Percentiles rank a stretch among this genome's conserved stretches.
Evolutionary conservation across 257 asterid species (phyloP).

Genomic region (Nicotiana paniculata): DNA sequence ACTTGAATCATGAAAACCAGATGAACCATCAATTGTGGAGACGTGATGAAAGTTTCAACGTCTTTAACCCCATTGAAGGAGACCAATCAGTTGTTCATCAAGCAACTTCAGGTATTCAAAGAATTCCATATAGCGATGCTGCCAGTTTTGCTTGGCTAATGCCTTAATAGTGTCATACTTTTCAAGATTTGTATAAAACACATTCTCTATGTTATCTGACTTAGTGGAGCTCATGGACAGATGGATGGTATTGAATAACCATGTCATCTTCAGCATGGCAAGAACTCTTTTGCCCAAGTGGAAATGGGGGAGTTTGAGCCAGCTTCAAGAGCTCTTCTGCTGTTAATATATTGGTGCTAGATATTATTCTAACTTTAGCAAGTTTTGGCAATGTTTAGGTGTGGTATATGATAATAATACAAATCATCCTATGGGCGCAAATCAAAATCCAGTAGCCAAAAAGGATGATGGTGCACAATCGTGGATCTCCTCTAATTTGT

Average conservation of each 20-base stretch:
- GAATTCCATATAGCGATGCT: slow-evolving; percentile 16
- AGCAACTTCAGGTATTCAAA: slow-evolving; percentile 66
- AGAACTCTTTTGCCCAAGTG: slow-evolving; percentile 88
- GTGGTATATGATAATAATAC: slow-evolving; percentile 35
- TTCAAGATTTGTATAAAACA: slow-evolving; percentile 7
- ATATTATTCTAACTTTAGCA: slow-evolving; percentile 42
- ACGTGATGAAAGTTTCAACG: slow-evolving; percentile 38
- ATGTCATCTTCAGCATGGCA: slow-evolving; percentile 45
- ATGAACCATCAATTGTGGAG: slow-evolving; percentile 36
- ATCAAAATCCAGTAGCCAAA: slow-evolving; percentile 34
- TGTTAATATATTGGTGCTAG: slow-evolving; percentile 20
- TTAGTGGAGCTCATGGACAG: slow-evolving; percentile 71
- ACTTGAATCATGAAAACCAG: slow-evolving; percentile 25
- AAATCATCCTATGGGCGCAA: slow-evolving; percentile 42
- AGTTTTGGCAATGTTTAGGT: slow-evolving; percentile 69
- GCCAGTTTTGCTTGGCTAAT: slow-evolving; percentile 29
- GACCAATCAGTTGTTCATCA: slow-evolving; percentile 32
- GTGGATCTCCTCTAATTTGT: slow-evolving; percentile 67
- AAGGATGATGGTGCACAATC: slow-evolving; percentile 62
- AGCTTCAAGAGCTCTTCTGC: slow-evolving; percentile 68
- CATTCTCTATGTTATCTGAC: slow-evolving; percentile 31
- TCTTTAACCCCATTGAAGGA: slow-evolving; percentile 29
- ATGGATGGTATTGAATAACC: slow-evolving; percentile 50
- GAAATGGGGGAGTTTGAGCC: slow-evolving; percentile 92
- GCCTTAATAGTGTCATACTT: slow-evolving; percentile 14